Evolutionary conservation across 805 yeast genomes (phyloP), one percentile per base, ranked within the genome.

Genomic region (Lachancea sp.): DNA sequence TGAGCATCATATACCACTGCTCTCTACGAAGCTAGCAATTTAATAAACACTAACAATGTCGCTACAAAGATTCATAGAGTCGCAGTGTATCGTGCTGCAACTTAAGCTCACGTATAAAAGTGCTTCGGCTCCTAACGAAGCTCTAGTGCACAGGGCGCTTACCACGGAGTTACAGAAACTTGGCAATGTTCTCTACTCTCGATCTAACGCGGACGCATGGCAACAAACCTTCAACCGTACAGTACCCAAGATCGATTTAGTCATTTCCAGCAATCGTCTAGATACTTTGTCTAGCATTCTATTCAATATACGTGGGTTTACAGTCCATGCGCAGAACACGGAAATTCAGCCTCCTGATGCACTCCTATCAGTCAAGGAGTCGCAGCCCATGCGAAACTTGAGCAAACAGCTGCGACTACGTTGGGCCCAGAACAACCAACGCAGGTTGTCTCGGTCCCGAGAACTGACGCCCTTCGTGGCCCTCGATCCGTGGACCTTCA

Each of bases 111-210:
- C 34, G 24, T 43, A 43, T 32, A 25, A 32, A 5, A 19, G 47
- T 8, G 20, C 21, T 9, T 35, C 45, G 1, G 36, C 40, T 3
- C 42, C 43, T 8, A 52, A 51, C 20, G 52, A 49, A 29, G 17
- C 47, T 16, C 13, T 37, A 4, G 46, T 49, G 34, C 41, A 38
- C 18, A 30, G 31, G 13, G 21, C 29, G 12, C 35, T 48, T 15
- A 34, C 41, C 15, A 19, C 31, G 17, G 46, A 45, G 33, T 34
- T 53, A 12, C 41, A 40, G 23, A 45, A 31, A 26, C 37, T 53
- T 18, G 43, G 50, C 20, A 47, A 43, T n/a, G 44, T 53, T 4
- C 29, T 50, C 8, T 53, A 53, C 20, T 47, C 50, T 11, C 45
- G 39, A 23, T 49, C 53, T 5, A 46, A 47, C 21, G 44, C 45